Conservation (phyloP, 2,329 filamentous ascomycete genomes). For the Beauveria sp. region DNA sequence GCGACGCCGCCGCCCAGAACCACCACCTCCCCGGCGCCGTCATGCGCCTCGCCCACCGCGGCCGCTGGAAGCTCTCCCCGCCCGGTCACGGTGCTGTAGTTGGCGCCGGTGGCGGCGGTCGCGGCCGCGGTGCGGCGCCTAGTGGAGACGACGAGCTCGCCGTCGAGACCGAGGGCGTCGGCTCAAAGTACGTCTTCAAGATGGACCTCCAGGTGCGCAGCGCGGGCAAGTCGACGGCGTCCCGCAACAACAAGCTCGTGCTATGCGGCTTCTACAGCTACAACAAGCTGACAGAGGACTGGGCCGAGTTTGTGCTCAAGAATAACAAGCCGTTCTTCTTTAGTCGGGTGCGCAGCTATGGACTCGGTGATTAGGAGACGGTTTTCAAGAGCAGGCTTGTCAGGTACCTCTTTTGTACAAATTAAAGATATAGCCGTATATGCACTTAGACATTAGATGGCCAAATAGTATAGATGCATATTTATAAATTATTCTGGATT, state of each 20-base stretch:
- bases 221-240: constrained; percentile 45
- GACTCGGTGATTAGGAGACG: constrained; percentile 26
- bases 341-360: constrained; percentile 58
- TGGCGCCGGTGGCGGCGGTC: constrained; percentile 55
- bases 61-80: constrained; percentile 41
- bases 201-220: constrained; percentile 69
- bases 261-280: constrained; percentile 93
- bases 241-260: constrained; percentile 74
- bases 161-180: constrained; percentile 80
- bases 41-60: constrained; percentile 61
- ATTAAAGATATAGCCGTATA: no score
- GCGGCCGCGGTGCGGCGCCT: constrained; percentile 36
- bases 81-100: constrained; percentile 45
- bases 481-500: no score
- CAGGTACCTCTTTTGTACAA: no score
- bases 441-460: no score
- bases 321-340: constrained; percentile 61
- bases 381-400: no score
- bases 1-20: constrained; percentile 21
- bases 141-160: constrained; percentile 59
- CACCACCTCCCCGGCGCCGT: constrained; percentile 35
- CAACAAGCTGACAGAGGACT: constrained; percentile 83
- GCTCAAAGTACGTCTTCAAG: constrained; percentile 71
- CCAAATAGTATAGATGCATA: no score
- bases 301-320: constrained; percentile 66